These are phyloP conservation scores for Ceratocystis cacaofunesta DNA, from an alignment of 2,329 filamentous ascomycete genomes.

Conservation along the genomic window DNA sequence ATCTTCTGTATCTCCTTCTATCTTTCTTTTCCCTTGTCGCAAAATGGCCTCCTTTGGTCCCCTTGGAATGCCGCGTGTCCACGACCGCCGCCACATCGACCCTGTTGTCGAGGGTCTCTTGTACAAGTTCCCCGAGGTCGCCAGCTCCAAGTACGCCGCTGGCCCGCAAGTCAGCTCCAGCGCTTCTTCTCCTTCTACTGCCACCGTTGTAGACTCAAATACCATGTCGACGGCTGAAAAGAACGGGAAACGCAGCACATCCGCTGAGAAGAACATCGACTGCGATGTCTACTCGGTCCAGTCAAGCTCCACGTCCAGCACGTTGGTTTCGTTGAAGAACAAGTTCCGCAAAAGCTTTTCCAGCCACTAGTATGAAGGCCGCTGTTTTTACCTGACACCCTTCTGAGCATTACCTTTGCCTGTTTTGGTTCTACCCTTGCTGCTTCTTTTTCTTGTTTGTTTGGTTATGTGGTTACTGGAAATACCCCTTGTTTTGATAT, in stretches of 20 bases:
- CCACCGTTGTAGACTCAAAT: neutral
- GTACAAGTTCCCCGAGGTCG: conserved; percentile 15
- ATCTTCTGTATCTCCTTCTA: neutral
- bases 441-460: neutral
- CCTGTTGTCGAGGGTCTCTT: conserved; percentile 19
- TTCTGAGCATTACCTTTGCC: too few species aligned
- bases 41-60: conserved; percentile 16
- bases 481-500: neutral
- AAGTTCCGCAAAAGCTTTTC: conserved; percentile 16
- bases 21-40: neutral
- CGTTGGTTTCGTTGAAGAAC: conserved; percentile 2
- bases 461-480: neutral
- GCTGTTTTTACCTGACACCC: neutral
- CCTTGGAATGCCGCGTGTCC: conserved; percentile 14
- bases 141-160: neutral
- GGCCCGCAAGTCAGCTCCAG: neutral
- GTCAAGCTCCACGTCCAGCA: neutral
- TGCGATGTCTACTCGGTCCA: neutral
- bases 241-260: conserved; percentile 5
- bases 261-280: neutral
- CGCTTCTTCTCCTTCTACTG: neutral
- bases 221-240: neutral
- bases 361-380: neutral
- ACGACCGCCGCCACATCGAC: conserved; percentile 18
- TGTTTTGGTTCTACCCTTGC: neutral